Evolutionary conservation across 2,329 filamentous ascomycete species (phyloP), one percentile per base, ranked within the genome.

Genomic region (Hypoxylon sp.): DNA sequence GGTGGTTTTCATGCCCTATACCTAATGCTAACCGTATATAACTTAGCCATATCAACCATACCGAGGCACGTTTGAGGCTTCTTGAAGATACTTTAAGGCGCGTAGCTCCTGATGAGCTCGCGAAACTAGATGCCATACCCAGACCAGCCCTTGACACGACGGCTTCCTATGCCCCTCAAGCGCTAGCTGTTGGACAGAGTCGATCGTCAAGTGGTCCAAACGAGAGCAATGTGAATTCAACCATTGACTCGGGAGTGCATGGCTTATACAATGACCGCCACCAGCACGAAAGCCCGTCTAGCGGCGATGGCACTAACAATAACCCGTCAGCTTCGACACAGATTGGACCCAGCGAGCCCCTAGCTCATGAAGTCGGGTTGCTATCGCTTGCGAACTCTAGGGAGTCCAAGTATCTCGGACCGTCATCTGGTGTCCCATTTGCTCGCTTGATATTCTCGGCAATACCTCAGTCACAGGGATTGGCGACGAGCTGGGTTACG

Each of bases 401-500:
- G 7, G 72, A 73, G 19, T 64, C 70, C 4, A 73, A 73, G 50
- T 73, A 73, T 26, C 52, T 73, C 41, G 72, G 72, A n/a, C 63
- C 72, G 13, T 73, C 72, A 8, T 73, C 71, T 2, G 67, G 71
- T 20, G 64, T 71, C 32, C 65, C 62, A 6, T 72, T 73, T 56
- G 69, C 69, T 26, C 69, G 71, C 2, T 59, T 73, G 47, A 65
- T 72, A 37, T 71, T 73, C 47, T 68, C 70, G 8, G 70, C 70
- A 32, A 55, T 64, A 30, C 63, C 62, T 19, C 59, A 62, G 44
- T 60, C 62, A 17, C 65, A 66, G 22, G 67, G 60, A 28, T 41
- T 65, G 20, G 48, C 65, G 19, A 58, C 62, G 3, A 62, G 30
- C 30, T 65, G 52, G 52, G 47, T 48, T n/a, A 44, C 58, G 5